Evolutionary conservation across 2,329 filamentous ascomycete species (phyloP), one percentile per base, ranked within the genome.

Genomic region (Cladophialophora exuberans): DNA sequence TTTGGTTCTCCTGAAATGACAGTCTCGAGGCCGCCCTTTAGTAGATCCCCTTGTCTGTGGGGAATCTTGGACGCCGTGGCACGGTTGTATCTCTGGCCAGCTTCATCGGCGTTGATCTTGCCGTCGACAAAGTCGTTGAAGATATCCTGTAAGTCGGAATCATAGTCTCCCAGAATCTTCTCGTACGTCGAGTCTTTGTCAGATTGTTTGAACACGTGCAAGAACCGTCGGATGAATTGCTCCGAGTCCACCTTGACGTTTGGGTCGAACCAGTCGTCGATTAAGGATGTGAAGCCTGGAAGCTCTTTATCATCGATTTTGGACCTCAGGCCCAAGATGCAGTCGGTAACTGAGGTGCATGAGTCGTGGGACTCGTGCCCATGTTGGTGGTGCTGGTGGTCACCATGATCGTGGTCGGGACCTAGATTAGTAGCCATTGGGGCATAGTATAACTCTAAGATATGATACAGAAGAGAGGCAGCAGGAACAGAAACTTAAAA

Each of bases 51-150:
- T 26, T 36, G 30, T 6, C 36, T 22, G 15, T 47, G 54, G 9
- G 55, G 55, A 11, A 50, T n/a, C 26, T 53, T 55, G 6, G 39
- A 26, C 1, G 52, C 33, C 1, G 44, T 46, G 31, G 46, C 54
- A 2, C 48, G 58, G 13, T 22, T 46, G 30, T 61, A 61, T 36
- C 44, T 44, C 22, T 56, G 31, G 11, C 54, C 54, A 6, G 58
- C 58, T 38, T 57, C 55, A 7, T 53, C 18, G n/a, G 58, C 58
- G n/a, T 58, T 42, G 52, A 61, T 53, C 26, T 51, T 57, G 28
- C 55, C 55, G 36, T 61, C 58, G 23, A 58, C 54, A 33, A 61
- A 61, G 20, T 61, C 54, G 35, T 61, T 61, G 54, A 61, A 55
- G 39, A 61, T 54, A 15, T 20, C 28, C 26, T 58, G 55, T 13